Base-by-base conservation (phyloP, 2,329 filamentous ascomycete species). In the Trichoderma brevicompactum region DNA sequence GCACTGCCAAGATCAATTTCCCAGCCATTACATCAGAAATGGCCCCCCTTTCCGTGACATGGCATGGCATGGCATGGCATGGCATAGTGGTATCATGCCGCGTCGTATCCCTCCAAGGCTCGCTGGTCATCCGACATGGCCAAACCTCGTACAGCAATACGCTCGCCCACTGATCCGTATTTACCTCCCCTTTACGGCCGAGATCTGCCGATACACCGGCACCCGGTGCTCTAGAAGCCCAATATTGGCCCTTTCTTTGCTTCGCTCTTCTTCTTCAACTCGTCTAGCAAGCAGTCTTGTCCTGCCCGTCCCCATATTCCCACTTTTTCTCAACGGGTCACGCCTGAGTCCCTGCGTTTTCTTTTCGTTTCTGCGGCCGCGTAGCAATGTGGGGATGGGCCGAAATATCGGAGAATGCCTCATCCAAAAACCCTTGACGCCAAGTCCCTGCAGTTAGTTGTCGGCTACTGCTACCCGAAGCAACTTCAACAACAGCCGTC, bases 151-250 rank as follows among this genome's bases (percentile, higher is more conserved):
- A 62, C 34, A 41, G 46, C n/a, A 44, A 62, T 15, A 48, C 12
- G n/a, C 48, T 41, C 40, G 28, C 40, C 48, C 59, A 55, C 40
- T 46, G 49, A 44, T 49, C 61, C 61, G 61, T 50, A 41, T 64
- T 64, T 36, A 56, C 52, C 50, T 64, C 52, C 50, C 61, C 32
- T 49, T 64, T 64, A 38, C 60, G 50, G 60, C 61, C 34, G 61
- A 64, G 50, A 55, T 64, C 61, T 64, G 48, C 50, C 48, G 43
- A 23, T 56, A 15, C 48, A 41, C 28, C 58, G 28, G 52, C 32
- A 32, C 15, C 60, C 7, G 41, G 40, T 23, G 28, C 60, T 15
- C 40, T 54, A 43, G 59, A 63, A 38, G 28, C 60, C 34, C 40
- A 17, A 23, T 46, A 46, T 19, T 46, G 10, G 15, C 8, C 17